These are phyloP conservation scores for Apiospora hydei DNA, from an alignment of 2,329 filamentous ascomycete genomes.

Conservation along the genomic window DNA sequence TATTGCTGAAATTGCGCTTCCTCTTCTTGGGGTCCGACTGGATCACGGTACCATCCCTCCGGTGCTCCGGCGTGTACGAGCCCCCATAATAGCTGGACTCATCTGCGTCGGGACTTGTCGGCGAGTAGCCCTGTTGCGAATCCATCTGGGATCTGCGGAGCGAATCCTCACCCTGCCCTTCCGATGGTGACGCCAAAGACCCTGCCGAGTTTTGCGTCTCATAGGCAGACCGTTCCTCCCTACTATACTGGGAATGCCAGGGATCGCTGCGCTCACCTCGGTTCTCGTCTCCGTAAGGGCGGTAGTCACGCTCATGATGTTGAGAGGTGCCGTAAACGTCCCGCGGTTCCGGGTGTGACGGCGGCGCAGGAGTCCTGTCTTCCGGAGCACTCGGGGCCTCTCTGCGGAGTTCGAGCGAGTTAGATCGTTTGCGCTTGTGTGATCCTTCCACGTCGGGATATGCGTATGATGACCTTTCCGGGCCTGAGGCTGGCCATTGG, in stretches of 20 bases:
- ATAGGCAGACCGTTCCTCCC: constrained; percentile 56
- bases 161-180: constrained; percentile 57
- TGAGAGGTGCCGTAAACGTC: constrained; percentile 50
- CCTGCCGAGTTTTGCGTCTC: constrained; percentile 55
- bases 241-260: constrained; percentile 57
- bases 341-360: constrained; percentile 46
- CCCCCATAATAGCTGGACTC: constrained; percentile 49
- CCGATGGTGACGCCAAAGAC: constrained; percentile 53
- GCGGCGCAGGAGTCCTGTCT: constrained; percentile 46
- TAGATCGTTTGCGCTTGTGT: constrained; percentile 75
- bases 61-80: constrained; percentile 53
- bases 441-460: constrained; percentile 56
- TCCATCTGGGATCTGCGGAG: constrained; percentile 56
- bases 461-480: constrained; percentile 50
- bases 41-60: constrained; percentile 54
- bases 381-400: constrained; percentile 41
- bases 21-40: constrained; percentile 72
- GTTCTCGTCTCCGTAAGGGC: constrained; percentile 53
- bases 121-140: constrained; percentile 55
- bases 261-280: constrained; percentile 53
- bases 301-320: constrained; percentile 52
- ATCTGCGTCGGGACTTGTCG: constrained; percentile 62
- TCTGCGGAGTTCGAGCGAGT: constrained; percentile 60
- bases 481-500: constrained; percentile 49
- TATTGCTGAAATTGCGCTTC: constrained; percentile 88